Percentiles rank a stretch among this genome's conserved stretches.
These are phyloP conservation scores for Turritis glabra DNA, from an alignment of 345 rosid species.

Conservation along the genomic window DNA sequence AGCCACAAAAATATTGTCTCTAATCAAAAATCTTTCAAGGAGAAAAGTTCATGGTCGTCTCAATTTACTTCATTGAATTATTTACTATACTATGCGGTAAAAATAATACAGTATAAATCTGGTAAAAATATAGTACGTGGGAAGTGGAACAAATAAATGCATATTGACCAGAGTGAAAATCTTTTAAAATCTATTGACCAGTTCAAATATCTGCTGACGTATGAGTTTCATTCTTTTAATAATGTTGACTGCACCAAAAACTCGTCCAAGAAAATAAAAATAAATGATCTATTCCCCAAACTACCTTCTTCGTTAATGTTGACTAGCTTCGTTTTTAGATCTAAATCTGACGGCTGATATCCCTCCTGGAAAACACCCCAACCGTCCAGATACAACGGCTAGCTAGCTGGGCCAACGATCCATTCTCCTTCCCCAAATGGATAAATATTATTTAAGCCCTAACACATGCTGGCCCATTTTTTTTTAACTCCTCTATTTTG, in stretches of 20 bases:
- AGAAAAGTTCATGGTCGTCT: no score
- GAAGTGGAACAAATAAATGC: neutral
- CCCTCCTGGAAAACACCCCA: conserved; percentile 17
- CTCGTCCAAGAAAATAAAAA: neutral
- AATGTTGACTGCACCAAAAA: conserved; percentile 9
- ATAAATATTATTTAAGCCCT: neutral
- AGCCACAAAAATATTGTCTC: no score
- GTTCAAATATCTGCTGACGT: conserved; percentile 13
- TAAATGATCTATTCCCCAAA: no score
- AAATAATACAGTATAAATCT: no score
- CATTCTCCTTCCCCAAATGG: neutral
- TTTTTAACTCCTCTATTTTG: neutral
- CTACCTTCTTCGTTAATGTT: no score
- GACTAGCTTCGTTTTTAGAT: no score
- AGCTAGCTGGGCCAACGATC: neutral
- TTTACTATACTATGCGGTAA: no score
- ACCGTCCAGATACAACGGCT: conserved; percentile 31
- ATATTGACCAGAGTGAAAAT: neutral
- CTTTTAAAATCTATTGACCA: neutral
- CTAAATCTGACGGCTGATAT: conserved; percentile 36
- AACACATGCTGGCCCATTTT: conserved; percentile 5
- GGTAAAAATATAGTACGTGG: no score
- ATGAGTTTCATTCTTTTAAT: neutral
- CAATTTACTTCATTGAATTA: no score
- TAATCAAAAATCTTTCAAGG: no score